Conservation (phyloP, 106 monocot genomes). For the Hemerocallis citrina region DNA sequence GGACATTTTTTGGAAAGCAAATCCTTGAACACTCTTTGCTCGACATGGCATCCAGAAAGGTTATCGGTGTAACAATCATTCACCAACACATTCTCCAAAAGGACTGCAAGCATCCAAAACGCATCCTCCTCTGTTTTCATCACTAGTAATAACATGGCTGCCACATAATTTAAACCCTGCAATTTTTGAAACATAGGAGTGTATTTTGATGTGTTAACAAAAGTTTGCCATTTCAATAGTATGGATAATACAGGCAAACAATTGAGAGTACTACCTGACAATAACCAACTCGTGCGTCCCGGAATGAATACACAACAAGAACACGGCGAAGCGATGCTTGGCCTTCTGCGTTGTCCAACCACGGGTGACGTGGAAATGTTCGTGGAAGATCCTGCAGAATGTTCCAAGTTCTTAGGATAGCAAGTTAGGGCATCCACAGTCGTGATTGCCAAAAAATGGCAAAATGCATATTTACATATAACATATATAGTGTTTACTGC, state of each 20-base stretch:
- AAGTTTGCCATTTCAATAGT: neutral
- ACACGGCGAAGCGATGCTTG: slow-evolving; percentile 88
- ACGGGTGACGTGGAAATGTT: slow-evolving; percentile 90
- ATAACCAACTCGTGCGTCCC: slow-evolving; percentile 96
- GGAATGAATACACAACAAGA: slow-evolving; percentile 95
- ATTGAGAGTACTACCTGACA: slow-evolving; percentile 55
- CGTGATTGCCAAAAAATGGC: too few species aligned
- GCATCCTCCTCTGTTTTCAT: slow-evolving; percentile 98
- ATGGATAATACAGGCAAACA: neutral
- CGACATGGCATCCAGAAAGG: slow-evolving; percentile 96
- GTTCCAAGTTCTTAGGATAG: neutral
- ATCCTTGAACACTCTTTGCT: slow-evolving; percentile 94
- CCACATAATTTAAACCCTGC: slow-evolving; percentile 96
- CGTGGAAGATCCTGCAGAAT: slow-evolving; percentile 81
- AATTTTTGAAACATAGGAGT: neutral
- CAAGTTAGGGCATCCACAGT: too few species aligned
- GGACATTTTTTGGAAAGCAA: slow-evolving; percentile 90
- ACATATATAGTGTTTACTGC: too few species aligned
- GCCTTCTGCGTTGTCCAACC: slow-evolving; percentile 83
- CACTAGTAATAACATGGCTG: slow-evolving; percentile 81
- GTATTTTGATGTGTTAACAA: neutral
- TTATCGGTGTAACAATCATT: slow-evolving; percentile 94
- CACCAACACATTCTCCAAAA: slow-evolving; percentile 92
- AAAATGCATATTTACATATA: too few species aligned
- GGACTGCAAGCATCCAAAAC: slow-evolving; percentile 97